Evolutionary conservation across 139 green algal genomes (phyloP).

Genomic region (Coelastrella sp.): DNA sequence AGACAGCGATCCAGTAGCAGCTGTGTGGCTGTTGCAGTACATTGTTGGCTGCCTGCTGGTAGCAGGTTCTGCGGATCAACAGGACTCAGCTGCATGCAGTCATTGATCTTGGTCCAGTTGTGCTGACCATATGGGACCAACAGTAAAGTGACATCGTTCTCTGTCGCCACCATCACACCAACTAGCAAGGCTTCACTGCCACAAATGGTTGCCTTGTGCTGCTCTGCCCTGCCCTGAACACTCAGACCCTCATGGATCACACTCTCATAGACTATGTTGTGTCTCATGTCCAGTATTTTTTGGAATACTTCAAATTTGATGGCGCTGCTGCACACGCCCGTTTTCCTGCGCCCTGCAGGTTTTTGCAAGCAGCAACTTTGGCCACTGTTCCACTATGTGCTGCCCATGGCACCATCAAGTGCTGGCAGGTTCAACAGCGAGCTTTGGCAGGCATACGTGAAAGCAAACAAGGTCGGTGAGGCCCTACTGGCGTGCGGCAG

Average conservation of each 20-base stretch:
- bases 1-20: background rate
- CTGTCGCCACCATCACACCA: too few species aligned
- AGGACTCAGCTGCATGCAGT: background rate
- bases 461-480: conserved; percentile 93
- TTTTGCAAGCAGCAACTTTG: conserved; percentile 99
- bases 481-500: too few species aligned
- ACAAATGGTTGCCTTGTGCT: too few species aligned
- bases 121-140: too few species aligned
- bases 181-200: too few species aligned
- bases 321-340: background rate
- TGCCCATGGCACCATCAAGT: conserved; percentile 85
- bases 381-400: conserved; percentile 98
- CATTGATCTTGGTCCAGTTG: background rate
- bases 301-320: too few species aligned
- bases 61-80: too few species aligned
- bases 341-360: conserved; percentile 57
- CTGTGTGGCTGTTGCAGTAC: background rate
- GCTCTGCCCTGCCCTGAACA: too few species aligned
- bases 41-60: background rate
- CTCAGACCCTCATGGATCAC: too few species aligned
- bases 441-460: conserved; percentile 96
- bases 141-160: too few species aligned
- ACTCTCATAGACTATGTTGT: too few species aligned
- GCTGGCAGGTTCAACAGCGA: conserved; percentile 86
- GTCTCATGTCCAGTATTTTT: too few species aligned